These are phyloP conservation scores for Geotrichum europaeum DNA, from an alignment of 1,139 yeast species.

Conservation along the genomic window DNA sequence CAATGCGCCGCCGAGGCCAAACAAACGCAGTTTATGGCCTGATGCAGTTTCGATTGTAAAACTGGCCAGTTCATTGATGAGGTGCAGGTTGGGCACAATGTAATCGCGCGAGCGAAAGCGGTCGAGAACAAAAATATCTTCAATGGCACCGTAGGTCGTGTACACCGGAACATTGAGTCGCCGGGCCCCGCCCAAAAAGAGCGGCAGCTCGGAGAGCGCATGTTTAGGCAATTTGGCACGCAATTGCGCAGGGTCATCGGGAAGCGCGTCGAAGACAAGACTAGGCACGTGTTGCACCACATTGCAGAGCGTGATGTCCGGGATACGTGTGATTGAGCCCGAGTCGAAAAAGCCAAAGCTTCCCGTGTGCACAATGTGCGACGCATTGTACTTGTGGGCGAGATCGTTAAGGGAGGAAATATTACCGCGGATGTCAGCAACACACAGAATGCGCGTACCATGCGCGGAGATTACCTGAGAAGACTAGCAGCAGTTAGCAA, in stretches of 20 bases:
- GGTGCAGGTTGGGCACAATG: slow-evolving; percentile 48
- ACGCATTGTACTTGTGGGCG: slow-evolving; percentile 43
- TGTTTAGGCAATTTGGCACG: slow-evolving; percentile 37
- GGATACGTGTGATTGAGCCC: slow-evolving; percentile 49
- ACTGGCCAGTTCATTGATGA: slow-evolving; percentile 53
- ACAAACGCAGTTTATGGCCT: slow-evolving; percentile 47
- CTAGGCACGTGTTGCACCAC: slow-evolving; percentile 65
- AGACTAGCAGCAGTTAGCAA: background rate
- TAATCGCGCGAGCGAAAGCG: slow-evolving; percentile 53
- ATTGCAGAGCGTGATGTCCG: slow-evolving; percentile 44
- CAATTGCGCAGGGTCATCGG: slow-evolving; percentile 36
- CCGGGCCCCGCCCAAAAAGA: slow-evolving; percentile 45
- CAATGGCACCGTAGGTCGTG: slow-evolving; percentile 69
- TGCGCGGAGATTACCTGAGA: slow-evolving; percentile 10
- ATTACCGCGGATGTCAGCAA: slow-evolving; percentile 53
- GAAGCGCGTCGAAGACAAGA: slow-evolving; percentile 43
- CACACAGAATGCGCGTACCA: slow-evolving; percentile 43
- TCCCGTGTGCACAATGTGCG: slow-evolving; percentile 63
- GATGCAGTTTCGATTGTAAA: slow-evolving; percentile 36
- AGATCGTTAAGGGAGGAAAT: slow-evolving; percentile 44
- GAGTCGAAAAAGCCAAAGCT: slow-evolving; percentile 72
- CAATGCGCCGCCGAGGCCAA: slow-evolving; percentile 70
- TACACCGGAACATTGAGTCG: slow-evolving; percentile 60
- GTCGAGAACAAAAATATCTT: slow-evolving; percentile 61
- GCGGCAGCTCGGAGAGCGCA: slow-evolving; percentile 50